Evolutionary conservation across 164 flowering plant species (phyloP), one percentile per base, ranked within the genome.

Genomic region (Vitis rupestris): DNA sequence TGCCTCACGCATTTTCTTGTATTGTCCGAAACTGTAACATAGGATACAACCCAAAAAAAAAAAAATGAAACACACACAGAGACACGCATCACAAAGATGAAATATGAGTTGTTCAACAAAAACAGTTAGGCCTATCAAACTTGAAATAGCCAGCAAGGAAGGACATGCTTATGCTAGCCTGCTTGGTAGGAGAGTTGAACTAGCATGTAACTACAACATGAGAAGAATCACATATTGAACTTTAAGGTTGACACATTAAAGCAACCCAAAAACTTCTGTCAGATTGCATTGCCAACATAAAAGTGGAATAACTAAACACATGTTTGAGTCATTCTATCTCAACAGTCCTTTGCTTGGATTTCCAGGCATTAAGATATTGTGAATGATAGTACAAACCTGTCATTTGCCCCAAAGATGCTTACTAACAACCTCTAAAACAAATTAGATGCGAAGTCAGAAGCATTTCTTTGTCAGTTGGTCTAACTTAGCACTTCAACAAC

Each of bases 11-110:
- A 91, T 27, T 68, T 79, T 89, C 81, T 70, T 90, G 75, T 96
- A 96, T n/a, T 85, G 92, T 61, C 75, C 71, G 83, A 77, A 93
- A 29, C 99, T 96, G 87, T 13, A 80, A 64, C 44, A 37, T 37
- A 37, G 44, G 44, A 37, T 37, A 37, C 44, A 37, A 37, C 47
- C 23, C n/a, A 15, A 65, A 48, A 15, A 50, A 31, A 31, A n/a
- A 3, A 16, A 31, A 31, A 57, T 19, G 51, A 9, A 63, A 63
- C 44, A 37, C 44, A 37, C 44, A 14, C 15, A 14, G 3, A 17
- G 44, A 14, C 8, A 63, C 0, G 16, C 31, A 8, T 47, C 14
- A 44, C 49, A 31, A 27, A 29, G 15, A 30, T 14, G 63, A 12
- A 37, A 14, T 7, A 63, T 19, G 48, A 63, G 9, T n/a, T 16